A percentile compares a stretch with the other conserved stretches of the same genome.
Conservation (phyloP, 2,329 filamentous ascomycete genomes). For the Paraphoma chrysanthemicola region DNA sequence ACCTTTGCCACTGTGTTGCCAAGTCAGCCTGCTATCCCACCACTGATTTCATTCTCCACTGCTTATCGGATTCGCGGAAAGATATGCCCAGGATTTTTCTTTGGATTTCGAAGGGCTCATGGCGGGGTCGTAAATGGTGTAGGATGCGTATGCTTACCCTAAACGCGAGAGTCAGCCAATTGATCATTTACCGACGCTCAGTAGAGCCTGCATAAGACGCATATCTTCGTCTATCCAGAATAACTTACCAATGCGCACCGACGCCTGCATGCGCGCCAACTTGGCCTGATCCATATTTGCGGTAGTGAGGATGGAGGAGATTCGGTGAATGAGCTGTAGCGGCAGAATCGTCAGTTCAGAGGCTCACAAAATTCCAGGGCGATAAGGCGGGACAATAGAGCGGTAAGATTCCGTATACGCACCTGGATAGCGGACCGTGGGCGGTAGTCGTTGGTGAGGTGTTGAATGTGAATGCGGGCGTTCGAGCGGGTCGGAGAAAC, state of each 20-base stretch:
- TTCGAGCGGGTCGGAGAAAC: constrained; percentile 24
- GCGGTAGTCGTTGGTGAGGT: constrained; percentile 30
- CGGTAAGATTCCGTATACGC: constrained; percentile 20
- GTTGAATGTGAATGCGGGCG: constrained; percentile 28
- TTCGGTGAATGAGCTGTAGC: constrained; percentile 25
- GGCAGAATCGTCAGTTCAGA: constrained; percentile 22
- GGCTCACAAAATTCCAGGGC: constrained; percentile 17
- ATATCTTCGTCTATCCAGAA: neutral
- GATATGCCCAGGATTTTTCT: neutral
- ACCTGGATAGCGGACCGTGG: constrained; percentile 36
- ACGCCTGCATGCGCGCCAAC: constrained; percentile 54
- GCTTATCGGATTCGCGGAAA: neutral
- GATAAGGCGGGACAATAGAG: constrained; percentile 7
- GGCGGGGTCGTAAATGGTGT: constrained; percentile 28
- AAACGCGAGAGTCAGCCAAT: constrained; percentile 27
- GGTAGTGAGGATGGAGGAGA: constrained; percentile 32
- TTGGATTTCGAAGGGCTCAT: constrained; percentile 2
- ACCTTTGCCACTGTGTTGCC: constrained; percentile 80
- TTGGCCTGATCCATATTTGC: constrained; percentile 56
- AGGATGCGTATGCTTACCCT: constrained; percentile 42
- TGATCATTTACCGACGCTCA: constrained; percentile 1
- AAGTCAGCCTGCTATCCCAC: constrained; percentile 31
- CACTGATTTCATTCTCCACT: neutral
- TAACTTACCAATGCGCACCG: constrained; percentile 53
- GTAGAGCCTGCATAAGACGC: neutral